Evolutionary conservation across 1,284 basidiomycete species (phyloP).

Genomic region (Ceratobasidium sp.): DNA sequence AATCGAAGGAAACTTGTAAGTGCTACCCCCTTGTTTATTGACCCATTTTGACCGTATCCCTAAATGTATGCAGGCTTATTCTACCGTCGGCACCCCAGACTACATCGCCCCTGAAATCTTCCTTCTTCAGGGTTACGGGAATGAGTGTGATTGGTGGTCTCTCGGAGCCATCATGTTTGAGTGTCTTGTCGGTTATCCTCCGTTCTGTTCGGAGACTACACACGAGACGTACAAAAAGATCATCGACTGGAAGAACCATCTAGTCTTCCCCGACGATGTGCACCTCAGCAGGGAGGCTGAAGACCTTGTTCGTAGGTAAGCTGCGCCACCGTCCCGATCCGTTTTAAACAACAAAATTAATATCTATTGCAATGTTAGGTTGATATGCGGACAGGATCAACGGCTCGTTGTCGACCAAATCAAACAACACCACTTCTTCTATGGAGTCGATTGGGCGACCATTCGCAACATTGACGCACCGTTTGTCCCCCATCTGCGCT

Average conservation of each 20-base stretch:
- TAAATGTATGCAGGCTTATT: constrained; percentile 80
- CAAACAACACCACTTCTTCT: constrained; percentile 96
- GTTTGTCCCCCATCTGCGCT: constrained; percentile 93
- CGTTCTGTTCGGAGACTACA: constrained; percentile 98
- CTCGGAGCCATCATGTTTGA: constrained; percentile 99
- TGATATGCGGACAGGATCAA: constrained; percentile 88
- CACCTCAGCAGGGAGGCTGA: constrained; percentile 94
- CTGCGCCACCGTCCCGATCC: not conserved
- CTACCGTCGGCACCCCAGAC: constrained; percentile 98
- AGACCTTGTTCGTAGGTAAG: constrained; percentile 85
- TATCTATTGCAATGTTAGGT: constrained; percentile 46
- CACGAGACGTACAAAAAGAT: constrained; percentile 99
- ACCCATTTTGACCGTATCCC: not conserved
- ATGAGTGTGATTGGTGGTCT: constrained; percentile 99
- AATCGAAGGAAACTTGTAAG: constrained; percentile 93
- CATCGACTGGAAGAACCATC: constrained; percentile 92
- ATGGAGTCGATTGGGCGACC: constrained; percentile 93
- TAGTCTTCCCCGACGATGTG: constrained; percentile 96
- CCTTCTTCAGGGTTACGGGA: constrained; percentile 96
- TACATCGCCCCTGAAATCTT: constrained; percentile 99
- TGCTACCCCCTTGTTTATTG: constrained; percentile 43
- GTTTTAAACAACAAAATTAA: not conserved
- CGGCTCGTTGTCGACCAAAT: constrained; percentile 89
- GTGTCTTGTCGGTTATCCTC: constrained; percentile 96
- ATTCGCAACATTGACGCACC: constrained; percentile 95